Evolutionary conservation across 306 rosid genomes (phyloP), one percentile per base, ranked within the genome.

Genomic region (Sphenostylis stenocarpa): DNA sequence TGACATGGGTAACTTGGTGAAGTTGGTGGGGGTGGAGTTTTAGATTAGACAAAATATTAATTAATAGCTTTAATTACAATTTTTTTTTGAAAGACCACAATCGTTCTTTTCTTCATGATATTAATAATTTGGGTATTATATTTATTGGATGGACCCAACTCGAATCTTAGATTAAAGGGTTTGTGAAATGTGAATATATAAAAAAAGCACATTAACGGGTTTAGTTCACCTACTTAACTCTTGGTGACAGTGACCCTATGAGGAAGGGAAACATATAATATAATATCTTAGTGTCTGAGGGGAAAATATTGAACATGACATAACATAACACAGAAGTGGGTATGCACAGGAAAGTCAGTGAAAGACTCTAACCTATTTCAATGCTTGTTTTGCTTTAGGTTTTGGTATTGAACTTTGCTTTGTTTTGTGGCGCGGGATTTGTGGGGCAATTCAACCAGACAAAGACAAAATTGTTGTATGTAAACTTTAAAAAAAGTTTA

Each of bases 151-250:
- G n/a, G n/a, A n/a, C n/a, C n/a, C n/a, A n/a, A n/a, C n/a, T n/a
- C n/a, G n/a, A n/a, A n/a, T n/a, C n/a, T n/a, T n/a, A n/a, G n/a
- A n/a, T n/a, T n/a, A n/a, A n/a, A n/a, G n/a, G n/a, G n/a, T n/a
- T n/a, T n/a, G n/a, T n/a, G n/a, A n/a, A n/a, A n/a, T n/a, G n/a
- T n/a, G n/a, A n/a, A n/a, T n/a, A n/a, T n/a, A 26, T 26, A 26
- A 26, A 26, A 26, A 26, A 16, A 48, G 0, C 81, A 83, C 61
- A 69, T 6, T 43, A 85, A 82, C 76, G 41, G 97, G 92, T 90
- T 94, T 90, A 73, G 98, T 90, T 90, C 84, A 94, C 96, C 97
- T 66, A 90, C 96, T 94, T 70, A 84, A 89, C 88, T 64, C 53
- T 36, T 60, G 24, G 60, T 64, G 83, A 73, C 23, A 43, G 26